Conservation (phyloP, 345 rosid species). For the Lepidium didymum region DNA sequence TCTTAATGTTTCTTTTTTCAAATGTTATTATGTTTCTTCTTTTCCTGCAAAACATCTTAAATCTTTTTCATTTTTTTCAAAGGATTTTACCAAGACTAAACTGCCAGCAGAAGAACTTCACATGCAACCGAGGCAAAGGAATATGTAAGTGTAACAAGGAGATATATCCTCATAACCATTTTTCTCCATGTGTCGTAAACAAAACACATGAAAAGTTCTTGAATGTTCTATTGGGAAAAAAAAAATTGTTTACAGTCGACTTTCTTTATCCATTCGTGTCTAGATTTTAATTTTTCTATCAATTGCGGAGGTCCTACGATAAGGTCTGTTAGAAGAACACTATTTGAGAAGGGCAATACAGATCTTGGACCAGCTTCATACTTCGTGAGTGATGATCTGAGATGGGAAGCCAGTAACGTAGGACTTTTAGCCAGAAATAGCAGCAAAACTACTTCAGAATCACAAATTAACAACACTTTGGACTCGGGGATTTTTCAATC, state of each 20-base stretch:
- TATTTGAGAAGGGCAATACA: too few species aligned
- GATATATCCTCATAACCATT: not conserved
- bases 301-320: too few species aligned
- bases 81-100: constrained; percentile 35
- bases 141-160: constrained; percentile 42
- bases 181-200: not conserved
- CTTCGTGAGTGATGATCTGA: too few species aligned
- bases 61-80: constrained; percentile 3
- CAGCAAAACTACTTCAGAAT: too few species aligned
- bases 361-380: too few species aligned
- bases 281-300: too few species aligned
- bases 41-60: not conserved
- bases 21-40: not conserved
- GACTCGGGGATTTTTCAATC: constrained; percentile 30
- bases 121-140: constrained; percentile 46
- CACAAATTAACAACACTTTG: constrained; percentile 6
- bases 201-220: not conserved
- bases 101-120: constrained; percentile 59
- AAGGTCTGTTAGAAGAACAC: too few species aligned
- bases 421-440: too few species aligned
- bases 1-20: not conserved
- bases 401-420: too few species aligned
- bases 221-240: not conserved
- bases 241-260: too few species aligned
- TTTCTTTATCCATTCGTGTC: too few species aligned